phyloP scores from a whole-genome alignment of 768 basidiomycete genomes.

The Pleurotus citrinopileatus region DNA sequence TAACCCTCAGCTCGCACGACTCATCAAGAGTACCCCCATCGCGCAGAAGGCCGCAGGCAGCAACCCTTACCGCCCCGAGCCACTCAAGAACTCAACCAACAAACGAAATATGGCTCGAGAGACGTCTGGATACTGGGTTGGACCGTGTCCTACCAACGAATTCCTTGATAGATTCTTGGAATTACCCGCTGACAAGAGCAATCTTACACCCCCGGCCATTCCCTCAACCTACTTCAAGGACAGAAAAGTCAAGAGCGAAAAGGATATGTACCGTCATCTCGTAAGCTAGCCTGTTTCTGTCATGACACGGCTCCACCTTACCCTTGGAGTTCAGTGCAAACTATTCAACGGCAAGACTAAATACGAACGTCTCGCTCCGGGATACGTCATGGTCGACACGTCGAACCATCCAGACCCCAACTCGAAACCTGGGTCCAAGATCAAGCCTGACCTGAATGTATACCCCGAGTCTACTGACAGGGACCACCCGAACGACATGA shows the following conservation, averaged over 20 bases:
- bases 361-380: conserved; percentile 2
- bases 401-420: conserved; percentile 9
- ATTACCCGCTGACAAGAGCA: neutral
- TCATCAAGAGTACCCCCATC: no score
- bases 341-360: neutral
- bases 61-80: neutral
- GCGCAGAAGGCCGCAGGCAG: no score
- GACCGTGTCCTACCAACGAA: conserved; percentile 11
- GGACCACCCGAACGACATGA: neutral
- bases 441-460: conserved; percentile 3
- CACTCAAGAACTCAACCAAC: neutral
- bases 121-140: conserved; percentile 8
- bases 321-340: no score
- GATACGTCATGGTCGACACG: conserved; percentile 12
- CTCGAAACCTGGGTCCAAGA: neutral
- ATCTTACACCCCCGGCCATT: neutral
- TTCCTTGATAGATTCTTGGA: conserved; percentile 10
- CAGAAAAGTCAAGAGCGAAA: neutral
- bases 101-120: conserved; percentile 1
- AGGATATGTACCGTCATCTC: conserved; percentile 10
- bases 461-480: no score
- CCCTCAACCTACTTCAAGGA: neutral
- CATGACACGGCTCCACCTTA: neutral
- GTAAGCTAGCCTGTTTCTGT: conserved; percentile 6
- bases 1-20: no score